Conservation (phyloP, 306 rosid genomes). For the Begonia fuchsioides region DNA sequence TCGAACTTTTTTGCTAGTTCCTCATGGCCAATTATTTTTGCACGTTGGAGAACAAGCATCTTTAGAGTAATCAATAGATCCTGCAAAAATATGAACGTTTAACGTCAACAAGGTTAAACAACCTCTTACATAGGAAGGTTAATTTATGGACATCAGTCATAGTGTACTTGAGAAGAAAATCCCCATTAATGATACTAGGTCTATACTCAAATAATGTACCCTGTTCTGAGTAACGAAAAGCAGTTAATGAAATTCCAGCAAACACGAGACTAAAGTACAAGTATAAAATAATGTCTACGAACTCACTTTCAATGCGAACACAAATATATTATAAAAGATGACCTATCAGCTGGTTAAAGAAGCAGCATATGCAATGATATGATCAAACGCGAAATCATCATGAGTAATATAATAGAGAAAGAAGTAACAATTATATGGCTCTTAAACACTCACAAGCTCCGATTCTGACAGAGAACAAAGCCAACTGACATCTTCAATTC, state of each 20-base stretch:
- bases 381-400: background rate
- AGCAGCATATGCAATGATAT: background rate
- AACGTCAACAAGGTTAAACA: too few species aligned
- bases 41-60: slow-evolving; percentile 35
- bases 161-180: too few species aligned
- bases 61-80: slow-evolving; percentile 61
- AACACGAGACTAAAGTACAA: too few species aligned
- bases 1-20: slow-evolving; percentile 42
- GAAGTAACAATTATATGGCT: background rate
- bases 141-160: too few species aligned
- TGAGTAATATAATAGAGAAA: background rate
- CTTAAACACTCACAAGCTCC: slow-evolving; percentile 44
- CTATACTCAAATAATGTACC: too few species aligned
- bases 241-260: too few species aligned
- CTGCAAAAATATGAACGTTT: slow-evolving; percentile 15
- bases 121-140: too few species aligned
- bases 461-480: slow-evolving; percentile 63
- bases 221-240: too few species aligned
- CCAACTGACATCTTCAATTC: slow-evolving; percentile 48
- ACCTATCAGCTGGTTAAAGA: background rate
- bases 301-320: too few species aligned
- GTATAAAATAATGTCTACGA: too few species aligned
- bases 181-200: too few species aligned
- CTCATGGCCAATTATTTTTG: slow-evolving; percentile 32
- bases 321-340: too few species aligned